Evolutionary conservation across 495 filamentous ascomycete genomes (phyloP), one percentile per base, ranked within the genome.

Genomic region (Sabuloglossum arenarium): DNA sequence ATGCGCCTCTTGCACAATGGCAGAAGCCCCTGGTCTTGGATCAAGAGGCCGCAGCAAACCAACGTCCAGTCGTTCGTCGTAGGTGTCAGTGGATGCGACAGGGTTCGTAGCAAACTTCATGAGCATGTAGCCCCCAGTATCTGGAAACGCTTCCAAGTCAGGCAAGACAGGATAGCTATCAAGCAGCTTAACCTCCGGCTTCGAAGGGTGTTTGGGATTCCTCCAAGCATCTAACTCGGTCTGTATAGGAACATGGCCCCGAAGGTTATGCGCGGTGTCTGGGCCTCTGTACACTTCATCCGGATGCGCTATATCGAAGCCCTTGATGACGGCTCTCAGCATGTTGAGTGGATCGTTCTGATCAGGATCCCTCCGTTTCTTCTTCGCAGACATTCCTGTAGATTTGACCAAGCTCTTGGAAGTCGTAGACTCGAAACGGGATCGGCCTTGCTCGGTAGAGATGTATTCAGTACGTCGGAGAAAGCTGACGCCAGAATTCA

Each of bases 391-490:
- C 53, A 37, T 32, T 25, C 23, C 29, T 14, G 29, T 67, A 24
- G 63, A 55, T 45, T 68, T 66, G 4, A 61, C 66, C 54, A 70
- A 67, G 42, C 70, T 59, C 46, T 69, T 74, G 30, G 65, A 60
- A 60, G 67, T 72, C 45, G 68, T 64, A 10, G 72, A 63, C 19
- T 68, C 63, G 32, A 70, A 66, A 46, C 64, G 64, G 43, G 59
- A 71, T 65, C 67, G 75, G 66, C 23, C 59, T 62, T 45, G 71
- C 66, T 78, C 78, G 8, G 85, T 82, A 3, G 90, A 88, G 57
- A 93, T 95, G 65, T 97, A 96, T 65, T 98, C 93, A 14, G 93
- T 96, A 47, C 90, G 82, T 34, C 91, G 85, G 55, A 98, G 78
- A 78, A 98, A 97, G 60, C 88, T 94, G 53, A 94, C 84, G 54